Conservation (phyloP, 768 basidiomycete species). For the Termitomyces titanicus region DNA sequence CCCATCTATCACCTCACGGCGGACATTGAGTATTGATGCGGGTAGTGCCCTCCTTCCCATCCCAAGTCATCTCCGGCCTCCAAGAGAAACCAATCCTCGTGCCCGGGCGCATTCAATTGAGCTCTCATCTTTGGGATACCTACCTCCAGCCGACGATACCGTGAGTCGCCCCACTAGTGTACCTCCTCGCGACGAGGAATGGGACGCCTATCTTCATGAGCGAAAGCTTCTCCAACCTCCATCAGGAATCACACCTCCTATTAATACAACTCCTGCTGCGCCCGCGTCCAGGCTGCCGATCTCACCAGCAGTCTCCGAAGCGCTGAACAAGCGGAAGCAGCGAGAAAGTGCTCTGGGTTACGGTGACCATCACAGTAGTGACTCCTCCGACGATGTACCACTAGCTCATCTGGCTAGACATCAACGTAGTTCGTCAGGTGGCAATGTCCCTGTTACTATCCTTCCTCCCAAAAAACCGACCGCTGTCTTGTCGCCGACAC, state of each 20-base stretch:
- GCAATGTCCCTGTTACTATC: conserved; percentile 39
- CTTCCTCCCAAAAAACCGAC: conserved; percentile 43
- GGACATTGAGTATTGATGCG: conserved; percentile 68
- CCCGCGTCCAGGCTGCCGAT: conserved; percentile 48
- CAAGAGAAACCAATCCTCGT: conserved; percentile 66
- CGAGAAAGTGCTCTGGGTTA: conserved; percentile 66
- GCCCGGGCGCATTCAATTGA: conserved; percentile 74
- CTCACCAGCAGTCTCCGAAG: conserved; percentile 72
- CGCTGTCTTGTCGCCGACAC: conserved; percentile 38
- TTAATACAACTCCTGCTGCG: conserved; percentile 51
- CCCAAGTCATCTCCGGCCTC: conserved; percentile 63
- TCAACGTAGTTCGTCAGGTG: conserved; percentile 25
- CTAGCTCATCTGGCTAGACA: conserved; percentile 30
- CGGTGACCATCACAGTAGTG: conserved; percentile 30
- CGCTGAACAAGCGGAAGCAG: conserved; percentile 64
- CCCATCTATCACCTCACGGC: conserved; percentile 62
- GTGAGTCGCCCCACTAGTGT: conserved; percentile 70
- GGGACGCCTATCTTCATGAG: conserved; percentile 85
- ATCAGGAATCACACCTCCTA: conserved; percentile 75
- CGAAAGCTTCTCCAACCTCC: conserved; percentile 84
- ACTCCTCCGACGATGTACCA: conserved; percentile 49
- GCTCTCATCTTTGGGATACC: conserved; percentile 42
- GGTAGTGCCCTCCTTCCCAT: conserved; percentile 43
- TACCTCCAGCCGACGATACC: conserved; percentile 43
- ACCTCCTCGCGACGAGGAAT: conserved; percentile 73